Evolutionary conservation across 129 eudicot genomes (phyloP).

Genomic region (Smallanthus sonchifolius): DNA sequence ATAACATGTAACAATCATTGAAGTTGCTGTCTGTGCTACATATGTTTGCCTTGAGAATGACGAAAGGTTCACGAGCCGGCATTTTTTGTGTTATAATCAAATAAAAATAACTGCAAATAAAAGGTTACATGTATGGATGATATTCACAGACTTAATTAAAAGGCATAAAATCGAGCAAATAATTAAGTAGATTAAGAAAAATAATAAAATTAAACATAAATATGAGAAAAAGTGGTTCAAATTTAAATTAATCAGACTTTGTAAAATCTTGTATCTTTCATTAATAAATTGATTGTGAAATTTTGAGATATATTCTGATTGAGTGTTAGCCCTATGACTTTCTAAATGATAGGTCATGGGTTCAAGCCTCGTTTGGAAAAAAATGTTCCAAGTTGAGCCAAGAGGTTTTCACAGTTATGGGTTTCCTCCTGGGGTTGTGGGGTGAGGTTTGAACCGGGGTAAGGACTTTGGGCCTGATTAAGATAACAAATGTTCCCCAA

Average conservation of each 20-base stretch:
- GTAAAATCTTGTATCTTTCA: background rate
- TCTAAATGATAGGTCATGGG: too few species aligned
- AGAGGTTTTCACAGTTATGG: too few species aligned
- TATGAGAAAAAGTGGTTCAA: background rate
- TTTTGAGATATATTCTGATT: background rate
- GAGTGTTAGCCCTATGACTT: too few species aligned
- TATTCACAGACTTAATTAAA: background rate
- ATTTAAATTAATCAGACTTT: too few species aligned
- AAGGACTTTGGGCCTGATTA: too few species aligned
- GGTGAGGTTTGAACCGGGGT: too few species aligned
- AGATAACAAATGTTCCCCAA: too few species aligned
- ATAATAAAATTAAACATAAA: too few species aligned
- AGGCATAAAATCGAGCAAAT: background rate
- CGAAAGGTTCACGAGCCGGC: conserved; percentile 23
- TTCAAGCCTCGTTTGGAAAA: too few species aligned
- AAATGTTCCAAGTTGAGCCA: too few species aligned
- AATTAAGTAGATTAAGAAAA: background rate
- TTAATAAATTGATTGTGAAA: background rate
- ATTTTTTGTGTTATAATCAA: background rate
- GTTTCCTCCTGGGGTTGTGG: too few species aligned
- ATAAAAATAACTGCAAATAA: background rate
- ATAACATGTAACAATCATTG: conserved; percentile 5
- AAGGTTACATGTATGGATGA: background rate
- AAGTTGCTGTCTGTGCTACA: background rate
- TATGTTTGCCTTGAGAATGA: conserved; percentile 13